A percentile compares a stretch with the other conserved stretches of the same genome.
These are phyloP conservation scores for Boletus rubropictus DNA, from an alignment of 768 basidiomycete genomes.

Conservation along the genomic window DNA sequence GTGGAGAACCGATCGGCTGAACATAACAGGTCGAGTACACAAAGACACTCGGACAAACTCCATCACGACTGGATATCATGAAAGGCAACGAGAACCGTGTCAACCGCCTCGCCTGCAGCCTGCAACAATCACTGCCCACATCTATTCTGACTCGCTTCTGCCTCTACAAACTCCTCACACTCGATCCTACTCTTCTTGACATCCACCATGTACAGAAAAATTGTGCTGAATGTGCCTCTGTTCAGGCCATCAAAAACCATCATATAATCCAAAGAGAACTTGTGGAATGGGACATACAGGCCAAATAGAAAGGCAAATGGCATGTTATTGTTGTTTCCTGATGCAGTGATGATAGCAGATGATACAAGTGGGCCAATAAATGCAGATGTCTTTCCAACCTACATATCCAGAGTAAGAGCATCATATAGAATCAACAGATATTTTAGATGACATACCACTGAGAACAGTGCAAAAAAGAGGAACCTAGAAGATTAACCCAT, in stretches of 20 bases:
- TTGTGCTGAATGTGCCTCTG: conserved; percentile 28
- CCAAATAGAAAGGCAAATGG: conserved; percentile 70
- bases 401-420: background rate
- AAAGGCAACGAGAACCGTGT: background rate
- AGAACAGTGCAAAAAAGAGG: conserved; percentile 70
- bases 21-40: background rate
- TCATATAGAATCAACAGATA: background rate
- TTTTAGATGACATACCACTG: conserved; percentile 45
- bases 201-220: conserved; percentile 60
- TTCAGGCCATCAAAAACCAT: background rate
- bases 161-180: conserved; percentile 55
- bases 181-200: conserved; percentile 58
- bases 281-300: conserved; percentile 40
- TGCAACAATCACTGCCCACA: conserved; percentile 19
- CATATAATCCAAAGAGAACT: background rate
- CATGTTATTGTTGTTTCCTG: conserved; percentile 66
- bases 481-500: conserved; percentile 39
- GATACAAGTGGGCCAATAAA: conserved; percentile 75
- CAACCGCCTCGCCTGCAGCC: background rate
- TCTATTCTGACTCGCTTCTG: conserved; percentile 43
- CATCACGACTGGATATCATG: background rate
- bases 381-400: conserved; percentile 71
- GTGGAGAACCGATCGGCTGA: too few species aligned
- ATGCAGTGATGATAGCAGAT: conserved; percentile 65
- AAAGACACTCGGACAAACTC: background rate